Evolutionary conservation across 352 stramenopile species (phyloP).

Genomic region (Pythium sp.): DNA sequence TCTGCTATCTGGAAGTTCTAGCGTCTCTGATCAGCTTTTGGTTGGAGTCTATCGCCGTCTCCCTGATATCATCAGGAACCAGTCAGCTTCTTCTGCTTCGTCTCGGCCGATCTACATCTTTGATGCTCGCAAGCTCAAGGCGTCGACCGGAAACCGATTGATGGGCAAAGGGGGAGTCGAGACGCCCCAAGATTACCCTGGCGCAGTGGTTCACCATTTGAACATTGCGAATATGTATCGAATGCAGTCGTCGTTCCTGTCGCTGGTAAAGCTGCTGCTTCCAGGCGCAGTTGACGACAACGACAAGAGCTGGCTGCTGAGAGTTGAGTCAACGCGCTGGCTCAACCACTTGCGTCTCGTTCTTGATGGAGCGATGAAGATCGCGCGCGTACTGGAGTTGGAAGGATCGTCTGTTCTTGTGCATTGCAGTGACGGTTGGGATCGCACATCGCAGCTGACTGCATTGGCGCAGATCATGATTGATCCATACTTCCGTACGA

Average conservation of each 20-base stretch:
- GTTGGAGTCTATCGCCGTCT: slow-evolving; percentile 70
- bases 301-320: slow-evolving; percentile 67
- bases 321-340: slow-evolving; percentile 77
- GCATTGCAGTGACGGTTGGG: slow-evolving; percentile 88
- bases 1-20: slow-evolving; percentile 66
- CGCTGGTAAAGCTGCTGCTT: slow-evolving; percentile 69
- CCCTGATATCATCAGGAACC: slow-evolving; percentile 80
- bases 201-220: slow-evolving; percentile 78
- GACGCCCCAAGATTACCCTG: slow-evolving; percentile 75
- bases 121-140: slow-evolving; percentile 87
- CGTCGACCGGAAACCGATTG: slow-evolving; percentile 86
- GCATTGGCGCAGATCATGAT: slow-evolving; percentile 85
- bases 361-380: slow-evolving; percentile 77
- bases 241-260: slow-evolving; percentile 80
- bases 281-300: slow-evolving; percentile 60
- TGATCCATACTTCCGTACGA: slow-evolving; percentile 85
- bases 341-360: slow-evolving; percentile 83
- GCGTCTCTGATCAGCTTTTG: slow-evolving; percentile 73
- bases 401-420: slow-evolving; percentile 82
- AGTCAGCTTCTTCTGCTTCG: slow-evolving; percentile 56
- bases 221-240: slow-evolving; percentile 94
- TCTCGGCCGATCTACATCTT: slow-evolving; percentile 88
- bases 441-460: slow-evolving; percentile 79
- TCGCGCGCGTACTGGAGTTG: slow-evolving; percentile 82
- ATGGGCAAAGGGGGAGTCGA: slow-evolving; percentile 92